Percentiles rank a stretch among this genome's conserved stretches.
Evolutionary conservation across 108 stramenopile species (phyloP).

Genomic region (Skeletonema menzelii): DNA sequence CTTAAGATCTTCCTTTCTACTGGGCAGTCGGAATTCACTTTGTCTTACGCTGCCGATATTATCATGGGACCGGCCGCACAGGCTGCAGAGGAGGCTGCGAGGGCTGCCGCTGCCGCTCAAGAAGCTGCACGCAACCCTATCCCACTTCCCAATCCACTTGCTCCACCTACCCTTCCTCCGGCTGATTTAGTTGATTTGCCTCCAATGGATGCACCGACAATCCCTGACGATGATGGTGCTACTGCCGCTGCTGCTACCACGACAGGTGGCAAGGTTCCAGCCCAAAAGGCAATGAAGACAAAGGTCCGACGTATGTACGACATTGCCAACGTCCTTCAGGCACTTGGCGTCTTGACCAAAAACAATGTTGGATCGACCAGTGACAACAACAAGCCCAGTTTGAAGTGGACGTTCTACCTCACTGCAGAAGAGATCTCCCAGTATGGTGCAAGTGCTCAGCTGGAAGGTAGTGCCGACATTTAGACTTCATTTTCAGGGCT

Average conservation of each 20-base stretch:
- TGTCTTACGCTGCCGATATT: constrained; percentile 76
- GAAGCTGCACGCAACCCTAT: constrained; percentile 24
- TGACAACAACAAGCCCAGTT: constrained; percentile 51
- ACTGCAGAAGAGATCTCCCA: constrained; percentile 37
- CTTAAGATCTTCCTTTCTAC: constrained; percentile 88
- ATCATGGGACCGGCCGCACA: constrained; percentile 59
- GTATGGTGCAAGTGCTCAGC: constrained; percentile 1
- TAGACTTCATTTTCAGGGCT: background rate
- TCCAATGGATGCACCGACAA: background rate
- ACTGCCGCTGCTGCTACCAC: constrained; percentile 2
- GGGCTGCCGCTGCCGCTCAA: constrained; percentile 2
- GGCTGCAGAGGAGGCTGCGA: background rate
- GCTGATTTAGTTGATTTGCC: background rate
- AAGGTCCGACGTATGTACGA: constrained; percentile 96
- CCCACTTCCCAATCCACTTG: constrained; percentile 15
- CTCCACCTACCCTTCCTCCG: background rate
- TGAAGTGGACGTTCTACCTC: constrained; percentile 61
- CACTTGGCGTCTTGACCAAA: constrained; percentile 79
- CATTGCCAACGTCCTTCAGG: constrained; percentile 92
- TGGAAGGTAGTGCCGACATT: too few relatives aligned
- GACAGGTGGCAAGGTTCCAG: constrained; percentile 18
- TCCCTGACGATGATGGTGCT: background rate
- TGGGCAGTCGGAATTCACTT: constrained; percentile 41
- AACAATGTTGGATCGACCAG: constrained; percentile 48
- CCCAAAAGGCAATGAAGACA: constrained; percentile 75